Base-by-base conservation (phyloP, 176 grass and related monocot species). In the Poa pratensis region DNA sequence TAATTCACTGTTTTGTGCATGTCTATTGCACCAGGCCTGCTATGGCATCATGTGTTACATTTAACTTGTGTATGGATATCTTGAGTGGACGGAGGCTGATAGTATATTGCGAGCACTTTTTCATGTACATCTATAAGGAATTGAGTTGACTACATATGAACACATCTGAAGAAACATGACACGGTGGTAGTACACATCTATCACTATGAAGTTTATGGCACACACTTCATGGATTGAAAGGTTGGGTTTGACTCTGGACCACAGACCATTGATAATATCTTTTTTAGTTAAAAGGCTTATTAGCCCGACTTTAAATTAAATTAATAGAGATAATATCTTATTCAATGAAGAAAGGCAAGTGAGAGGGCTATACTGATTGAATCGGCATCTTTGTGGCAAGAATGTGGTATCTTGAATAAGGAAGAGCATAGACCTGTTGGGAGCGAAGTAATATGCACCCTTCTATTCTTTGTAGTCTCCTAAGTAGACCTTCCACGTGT, bases 1-100 rank as follows among this genome's bases (percentile, higher is more conserved):
- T 83, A 80, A 10, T 37, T 68, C 16, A 37, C 30, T 82, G 23
- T 13, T 78, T 45, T 78, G 52, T 60, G 34, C 30, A 72, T 45
- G 23, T 79, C 54, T 70, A 19, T 22, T 55, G 23, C 39, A 64
- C 45, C 0, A 12, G 35, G 43, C 64, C 46, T 54, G 42, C 3
- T 40, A 12, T 68, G 35, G 22, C 12, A 40, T 60, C 43, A 39
- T n/a, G 26, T 71, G 5, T 53, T 77, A n/a, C 40, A 61, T 80
- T 53, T 60, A 20, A 28, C 15, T 32, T 34, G 7, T 39, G 5
- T 61, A 62, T 8, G 65, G 62, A 88, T 72, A 17, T 78, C 28
- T 57, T 75, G 26, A 68, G 22, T 20, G 48, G 23, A 37, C 59
- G 52, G 63, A 26, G 27, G 60, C 69, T 76, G 39, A 37, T 82